Evolutionary conservation across 2,329 filamentous ascomycete species (phyloP), one percentile per base, ranked within the genome.

Genomic region (Sarocladiaceae sp.): DNA sequence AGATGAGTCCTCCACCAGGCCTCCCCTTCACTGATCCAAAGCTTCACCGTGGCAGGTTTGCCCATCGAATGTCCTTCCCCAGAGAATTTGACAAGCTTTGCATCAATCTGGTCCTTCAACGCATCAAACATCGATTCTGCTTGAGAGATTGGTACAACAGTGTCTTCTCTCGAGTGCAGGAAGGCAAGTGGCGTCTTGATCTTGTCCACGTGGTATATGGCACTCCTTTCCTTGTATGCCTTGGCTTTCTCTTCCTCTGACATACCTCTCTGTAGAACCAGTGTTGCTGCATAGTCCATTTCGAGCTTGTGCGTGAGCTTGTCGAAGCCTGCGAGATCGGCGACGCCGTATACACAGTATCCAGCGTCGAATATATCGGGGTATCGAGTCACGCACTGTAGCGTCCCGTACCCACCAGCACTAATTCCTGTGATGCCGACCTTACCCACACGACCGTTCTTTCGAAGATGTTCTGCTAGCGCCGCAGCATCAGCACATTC

Each of bases 91-190:
- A 48, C 23, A 4, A 48, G 17, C 44, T 48, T 48, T 2, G 72
- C 75, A 3, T 71, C 64, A 28, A 74, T 72, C 25, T 77, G 66
- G 23, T 75, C 64, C 1, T 70, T 67, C 20, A 81, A 66, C n/a
- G 70, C 69, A 36, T 65, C 62, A 10, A 76, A 72, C 62, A 86
- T 79, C 50, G 76, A 70, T 28, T 71, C 65, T 2, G 78, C 77
- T 60, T 86, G 82, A 15, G 72, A 69, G n/a, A 78, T 61, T 0
- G 81, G 82, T 15, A 84, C 82, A 2, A 85, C 73, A 36, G 73
- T 75, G 57, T 86, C 83, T 3, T 66, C 66, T 2, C 70, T 71
- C 0, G 82, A 82, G 20, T 83, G 77, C 4, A 85, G 57, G n/a
- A 86, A 63, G 31, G 84, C 62, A 20, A 85, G 59, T 1, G 79